phyloP scores from a whole-genome alignment of 176 grass and related monocot genomes.

The Cenchrus americanus region DNA sequence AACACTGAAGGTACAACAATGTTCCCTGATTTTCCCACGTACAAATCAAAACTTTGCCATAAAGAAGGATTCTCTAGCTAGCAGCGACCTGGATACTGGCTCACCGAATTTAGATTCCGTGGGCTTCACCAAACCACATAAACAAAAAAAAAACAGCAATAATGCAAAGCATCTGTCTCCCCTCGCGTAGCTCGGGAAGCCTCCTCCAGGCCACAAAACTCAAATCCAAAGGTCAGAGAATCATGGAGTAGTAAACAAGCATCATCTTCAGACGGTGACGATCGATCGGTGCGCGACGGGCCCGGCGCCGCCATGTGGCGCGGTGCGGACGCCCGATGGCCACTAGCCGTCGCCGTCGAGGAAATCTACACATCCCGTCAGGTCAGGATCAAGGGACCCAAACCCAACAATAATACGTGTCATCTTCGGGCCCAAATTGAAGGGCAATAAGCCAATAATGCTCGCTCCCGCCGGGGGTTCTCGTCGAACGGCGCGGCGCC shows the following conservation, averaged over 20 bases:
- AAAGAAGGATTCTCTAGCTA: background rate
- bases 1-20: too few species aligned
- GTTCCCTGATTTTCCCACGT: too few species aligned
- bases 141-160: constrained; percentile 27
- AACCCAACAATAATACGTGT: background rate
- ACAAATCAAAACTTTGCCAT: background rate
- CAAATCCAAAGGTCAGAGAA: background rate
- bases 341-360: constrained; percentile 8
- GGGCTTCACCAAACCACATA: background rate
- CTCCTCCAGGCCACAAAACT: background rate
- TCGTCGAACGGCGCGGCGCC: background rate
- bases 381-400: background rate
- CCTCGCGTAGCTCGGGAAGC: background rate
- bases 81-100: background rate
- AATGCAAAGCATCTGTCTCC: background rate
- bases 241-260: background rate
- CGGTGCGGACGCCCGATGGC: background rate
- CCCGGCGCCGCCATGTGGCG: background rate
- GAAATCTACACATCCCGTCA: background rate
- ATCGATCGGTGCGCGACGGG: too few species aligned
- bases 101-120: constrained; percentile 1
- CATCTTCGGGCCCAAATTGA: background rate
- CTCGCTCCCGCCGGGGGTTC: background rate
- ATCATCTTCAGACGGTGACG: background rate
- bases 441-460: constrained; percentile 39